These are phyloP conservation scores for Hypoxylon trugodes DNA, from an alignment of 495 filamentous ascomycete species.

Conservation along the genomic window DNA sequence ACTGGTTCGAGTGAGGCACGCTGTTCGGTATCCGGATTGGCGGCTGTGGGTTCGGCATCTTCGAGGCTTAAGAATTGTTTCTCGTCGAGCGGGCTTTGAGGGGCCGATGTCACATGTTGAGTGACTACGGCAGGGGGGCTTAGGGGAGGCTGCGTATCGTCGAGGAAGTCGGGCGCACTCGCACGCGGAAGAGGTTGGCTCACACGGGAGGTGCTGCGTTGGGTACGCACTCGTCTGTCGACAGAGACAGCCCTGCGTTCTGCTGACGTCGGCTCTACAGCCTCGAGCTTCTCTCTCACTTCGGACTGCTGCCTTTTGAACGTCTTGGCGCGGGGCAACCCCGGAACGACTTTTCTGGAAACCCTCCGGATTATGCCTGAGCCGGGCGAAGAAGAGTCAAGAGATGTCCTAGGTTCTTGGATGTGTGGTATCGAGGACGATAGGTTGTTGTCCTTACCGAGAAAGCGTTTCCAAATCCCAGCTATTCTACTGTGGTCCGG, in stretches of 20 bases:
- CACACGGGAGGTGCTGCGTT: constrained; percentile 44
- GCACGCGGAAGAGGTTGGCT: constrained; percentile 47
- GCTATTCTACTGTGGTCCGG: constrained; percentile 39
- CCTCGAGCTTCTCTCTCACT: constrained; percentile 73
- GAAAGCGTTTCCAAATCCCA: constrained; percentile 45
- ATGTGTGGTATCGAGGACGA: constrained; percentile 22
- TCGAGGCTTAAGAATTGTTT: constrained; percentile 39
- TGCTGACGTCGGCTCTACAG: constrained; percentile 63
- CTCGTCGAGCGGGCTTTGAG: constrained; percentile 47
- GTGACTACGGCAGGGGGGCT: constrained; percentile 23
- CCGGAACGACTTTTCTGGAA: constrained; percentile 78
- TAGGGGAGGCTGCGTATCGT: constrained; percentile 20
- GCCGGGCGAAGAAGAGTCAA: constrained; percentile 36
- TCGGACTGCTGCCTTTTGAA: constrained; percentile 86
- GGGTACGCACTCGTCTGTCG: constrained; percentile 64
- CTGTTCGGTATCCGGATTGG: constrained; percentile 32
- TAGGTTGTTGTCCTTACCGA: constrained; percentile 40
- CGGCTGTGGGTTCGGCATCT: constrained; percentile 25
- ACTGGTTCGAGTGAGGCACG: constrained; percentile 15
- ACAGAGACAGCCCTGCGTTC: constrained; percentile 79
- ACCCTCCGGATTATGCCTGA: constrained; percentile 63
- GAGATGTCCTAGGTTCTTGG: constrained; percentile 40
- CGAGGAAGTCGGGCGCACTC: constrained; percentile 55
- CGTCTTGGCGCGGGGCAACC: constrained; percentile 75
- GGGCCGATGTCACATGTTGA: constrained; percentile 29